Base-by-base conservation (phyloP, 192 early-diverging fungal species). In the Podila clonocystis region DNA sequence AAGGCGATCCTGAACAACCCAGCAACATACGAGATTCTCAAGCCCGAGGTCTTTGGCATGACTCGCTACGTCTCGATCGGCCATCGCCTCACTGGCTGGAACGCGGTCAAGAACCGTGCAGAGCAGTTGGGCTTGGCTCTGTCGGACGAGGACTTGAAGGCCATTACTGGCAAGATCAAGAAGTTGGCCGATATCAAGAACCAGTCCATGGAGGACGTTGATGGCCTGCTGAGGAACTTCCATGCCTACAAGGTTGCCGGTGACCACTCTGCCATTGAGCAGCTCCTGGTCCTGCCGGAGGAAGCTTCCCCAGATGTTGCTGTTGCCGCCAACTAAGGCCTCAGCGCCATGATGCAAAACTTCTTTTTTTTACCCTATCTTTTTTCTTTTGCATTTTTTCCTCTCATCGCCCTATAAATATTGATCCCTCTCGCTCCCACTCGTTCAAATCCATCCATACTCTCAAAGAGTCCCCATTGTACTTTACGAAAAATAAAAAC, bases 1-100 rank as follows among this genome's bases (percentile, higher is more conserved):
- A 99, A 99, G 87, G 97, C 97, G 63, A 97, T 99, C 77, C 89
- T 99, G 63, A 99, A 99, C 89, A 98, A 99, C 90, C 97, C 97
- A 29, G 92, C 91, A 59, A 99, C 97, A 7, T 99, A 99, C 82
- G 97, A 99, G 87, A 98, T 99, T 78, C 87, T 99, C 72, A 95
- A 95, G 86, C 97, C 97, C 65, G 95, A 98, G 84, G 97, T 97
- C 86, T 99, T 98, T 90, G 96, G 97, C 63, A 98, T 99, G 97
- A 97, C 95, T 4, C 92, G 97, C 38, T 97, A 97, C 80, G 97
- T 98, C 60, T 94, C 93, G 33, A 99, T 99, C 74, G 97, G 97
- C 58, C 97, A 98, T 83, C 94, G 97, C 62, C 85, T 99, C 57
- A 99, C 97, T 3, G 97, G 97, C 20, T 99, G 97, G 97, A 98